Evolutionary conservation across 805 yeast genomes (phyloP), one percentile per base, ranked within the genome.

Genomic region (Pichia phayaonensis): DNA sequence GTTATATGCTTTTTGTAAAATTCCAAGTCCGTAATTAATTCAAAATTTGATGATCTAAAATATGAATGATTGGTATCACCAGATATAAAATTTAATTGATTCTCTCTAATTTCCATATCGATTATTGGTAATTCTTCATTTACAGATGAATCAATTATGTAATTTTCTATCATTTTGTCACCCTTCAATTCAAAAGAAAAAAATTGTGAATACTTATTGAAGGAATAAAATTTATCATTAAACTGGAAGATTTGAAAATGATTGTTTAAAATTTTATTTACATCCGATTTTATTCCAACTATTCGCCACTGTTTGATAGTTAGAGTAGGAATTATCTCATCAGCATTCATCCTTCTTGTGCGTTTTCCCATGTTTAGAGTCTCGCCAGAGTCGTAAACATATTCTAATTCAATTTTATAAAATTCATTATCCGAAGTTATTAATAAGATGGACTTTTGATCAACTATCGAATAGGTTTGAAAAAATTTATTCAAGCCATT

Each of bases 401-500:
- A 44, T 15, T 45, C 38, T 3, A 53, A 10, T 20, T 44, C 20
- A 8, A 29, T 10, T n/a, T 34, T 45, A 22, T 46, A 40, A 29
- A 45, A 39, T 10, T 42, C 38, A 4, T 42, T 45, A 36, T 40
- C 18, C 2, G 52, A 23, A 23, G 48, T 38, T 23, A 27, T 24
- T 3, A 43, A 6, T 12, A 41, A 3, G 16, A 46, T 4, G 4
- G 43, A 36, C 38, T 40, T 24, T 8, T 23, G 29, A 22, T 46
- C 26, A 7, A 27, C 15, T 36, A 22, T 4, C 13, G 46, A 4
- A 57, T 40, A 18, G 15, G 43, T 26, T 38, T 51, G 26, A 46
- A 42, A 24, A 47, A 43, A 41, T 46, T 44, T 44, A 8, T 39
- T 27, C 3, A 22, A 47, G 34, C 53, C 56, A 24, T 45, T 49